Conservation (phyloP, 441 rosid genomes). For the Adansonia grandidieri region DNA sequence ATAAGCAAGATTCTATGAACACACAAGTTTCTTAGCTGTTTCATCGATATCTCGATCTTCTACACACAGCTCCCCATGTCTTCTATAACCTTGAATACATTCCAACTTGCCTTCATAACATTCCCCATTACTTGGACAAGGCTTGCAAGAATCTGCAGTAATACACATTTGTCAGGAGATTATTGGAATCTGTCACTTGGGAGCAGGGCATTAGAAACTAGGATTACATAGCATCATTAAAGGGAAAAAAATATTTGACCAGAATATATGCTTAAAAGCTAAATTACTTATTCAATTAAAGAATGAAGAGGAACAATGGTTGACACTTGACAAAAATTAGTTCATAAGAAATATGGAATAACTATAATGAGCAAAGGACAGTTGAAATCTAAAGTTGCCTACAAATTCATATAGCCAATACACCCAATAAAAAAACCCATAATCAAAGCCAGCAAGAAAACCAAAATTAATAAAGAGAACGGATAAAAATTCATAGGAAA, state of each 20-base stretch:
- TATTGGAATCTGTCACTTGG: background rate
- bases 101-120: constrained; percentile 71
- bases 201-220: background rate
- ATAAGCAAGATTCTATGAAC: constrained; percentile 44
- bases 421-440: background rate
- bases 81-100: constrained; percentile 66
- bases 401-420: background rate
- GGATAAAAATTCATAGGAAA: constrained; percentile 7
- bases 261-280: background rate
- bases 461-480: background rate
- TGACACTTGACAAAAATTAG: background rate
- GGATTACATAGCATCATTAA: background rate
- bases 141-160: constrained; percentile 71
- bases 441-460: background rate
- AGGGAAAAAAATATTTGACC: background rate
- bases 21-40: constrained; percentile 77
- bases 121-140: constrained; percentile 73
- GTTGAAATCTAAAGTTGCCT: background rate
- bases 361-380: background rate
- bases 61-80: constrained; percentile 58
- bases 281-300: background rate
- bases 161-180: constrained; percentile 10
- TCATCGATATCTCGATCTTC: constrained; percentile 82
- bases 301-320: background rate
- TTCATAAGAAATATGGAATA: background rate